Percentiles rank a stretch among this genome's conserved stretches.
Conservation (phyloP, 108 stramenopile species). For the Cylindrotheca fusiformis region DNA sequence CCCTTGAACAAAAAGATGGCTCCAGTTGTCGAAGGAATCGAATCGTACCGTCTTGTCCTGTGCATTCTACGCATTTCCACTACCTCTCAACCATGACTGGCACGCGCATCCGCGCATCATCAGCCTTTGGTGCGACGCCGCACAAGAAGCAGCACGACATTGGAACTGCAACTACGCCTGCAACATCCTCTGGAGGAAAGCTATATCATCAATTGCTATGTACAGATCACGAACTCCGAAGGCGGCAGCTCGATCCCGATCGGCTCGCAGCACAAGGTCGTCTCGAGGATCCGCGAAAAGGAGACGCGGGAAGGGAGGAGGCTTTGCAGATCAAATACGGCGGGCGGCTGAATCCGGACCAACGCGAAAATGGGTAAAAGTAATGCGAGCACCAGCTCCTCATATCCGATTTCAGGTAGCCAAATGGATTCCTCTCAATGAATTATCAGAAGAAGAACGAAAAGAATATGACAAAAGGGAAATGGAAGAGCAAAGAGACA, state of each 20-base stretch:
- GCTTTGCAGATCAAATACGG: slow-evolving; percentile 8
- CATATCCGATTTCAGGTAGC: slow-evolving; percentile 17
- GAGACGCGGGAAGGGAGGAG: slow-evolving; percentile 4
- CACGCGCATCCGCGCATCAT: too few species aligned
- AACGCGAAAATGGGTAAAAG: slow-evolving; percentile 20
- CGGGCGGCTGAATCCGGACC: slow-evolving; percentile 8
- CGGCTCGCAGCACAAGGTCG: slow-evolving; percentile 10
- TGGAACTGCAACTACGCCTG: too few species aligned
- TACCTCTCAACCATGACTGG: too few species aligned
- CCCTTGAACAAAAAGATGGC: too few species aligned
- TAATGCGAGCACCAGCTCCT: slow-evolving; percentile 21
- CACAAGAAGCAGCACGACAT: too few species aligned
- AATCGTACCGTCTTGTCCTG: too few species aligned
- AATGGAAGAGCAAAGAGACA: neutral
- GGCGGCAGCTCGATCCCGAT: neutral
- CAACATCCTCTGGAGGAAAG: too few species aligned
- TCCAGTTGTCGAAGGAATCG: too few species aligned
- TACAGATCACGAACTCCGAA: neutral
- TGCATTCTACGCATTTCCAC: too few species aligned
- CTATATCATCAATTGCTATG: too few species aligned
- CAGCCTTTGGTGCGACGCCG: too few species aligned
- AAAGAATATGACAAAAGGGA: slow-evolving; percentile 8
- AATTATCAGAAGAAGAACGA: slow-evolving; percentile 23
- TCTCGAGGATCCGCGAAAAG: slow-evolving; percentile 12
- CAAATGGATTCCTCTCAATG: slow-evolving; percentile 17